These are phyloP conservation scores for Moesziomyces sp. DNA, from an alignment of 1,284 basidiomycete genomes.

Conservation along the genomic window DNA sequence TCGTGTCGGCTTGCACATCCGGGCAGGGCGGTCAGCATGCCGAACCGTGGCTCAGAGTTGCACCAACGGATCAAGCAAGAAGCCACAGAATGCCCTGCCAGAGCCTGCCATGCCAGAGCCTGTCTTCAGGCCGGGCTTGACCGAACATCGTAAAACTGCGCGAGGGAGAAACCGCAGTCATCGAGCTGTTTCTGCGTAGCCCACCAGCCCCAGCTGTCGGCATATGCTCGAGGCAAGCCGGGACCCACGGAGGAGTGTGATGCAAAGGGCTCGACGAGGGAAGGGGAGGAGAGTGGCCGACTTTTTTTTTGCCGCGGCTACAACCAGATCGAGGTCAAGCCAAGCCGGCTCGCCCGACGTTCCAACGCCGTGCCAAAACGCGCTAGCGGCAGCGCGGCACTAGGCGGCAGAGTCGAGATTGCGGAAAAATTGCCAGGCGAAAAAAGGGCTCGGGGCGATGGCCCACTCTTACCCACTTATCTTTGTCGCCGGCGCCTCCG, in stretches of 20 bases:
- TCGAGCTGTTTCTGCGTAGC: not conserved
- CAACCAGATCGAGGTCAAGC: not conserved
- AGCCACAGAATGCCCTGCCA: not conserved
- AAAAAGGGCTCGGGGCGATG: conserved; percentile 5
- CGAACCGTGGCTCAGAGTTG: not conserved
- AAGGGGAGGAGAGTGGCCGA: too few relatives aligned
- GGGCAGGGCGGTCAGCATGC: not conserved
- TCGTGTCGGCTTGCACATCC: not conserved
- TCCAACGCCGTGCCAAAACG: too few relatives aligned
- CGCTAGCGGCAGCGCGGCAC: conserved; percentile 10
- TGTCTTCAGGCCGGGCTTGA: not conserved
- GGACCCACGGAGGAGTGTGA: not conserved
- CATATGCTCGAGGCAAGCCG: too few relatives aligned
- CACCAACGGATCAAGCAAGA: not conserved
- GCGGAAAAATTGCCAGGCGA: conserved; percentile 14
- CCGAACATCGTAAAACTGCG: too few relatives aligned
- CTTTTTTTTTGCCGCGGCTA: conserved; percentile 2
- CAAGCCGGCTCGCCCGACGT: not conserved
- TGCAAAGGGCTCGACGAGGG: not conserved
- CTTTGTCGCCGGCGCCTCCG: not conserved
- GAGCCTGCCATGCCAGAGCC: not conserved
- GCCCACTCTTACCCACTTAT: not conserved
- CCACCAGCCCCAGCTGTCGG: not conserved
- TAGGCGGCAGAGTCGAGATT: conserved; percentile 20
- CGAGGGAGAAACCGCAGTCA: too few relatives aligned